Percentiles rank a stretch among this genome's conserved stretches.
These are phyloP conservation scores for Phytophthora cajani DNA, from an alignment of 352 stramenopile genomes.

Conservation along the genomic window DNA sequence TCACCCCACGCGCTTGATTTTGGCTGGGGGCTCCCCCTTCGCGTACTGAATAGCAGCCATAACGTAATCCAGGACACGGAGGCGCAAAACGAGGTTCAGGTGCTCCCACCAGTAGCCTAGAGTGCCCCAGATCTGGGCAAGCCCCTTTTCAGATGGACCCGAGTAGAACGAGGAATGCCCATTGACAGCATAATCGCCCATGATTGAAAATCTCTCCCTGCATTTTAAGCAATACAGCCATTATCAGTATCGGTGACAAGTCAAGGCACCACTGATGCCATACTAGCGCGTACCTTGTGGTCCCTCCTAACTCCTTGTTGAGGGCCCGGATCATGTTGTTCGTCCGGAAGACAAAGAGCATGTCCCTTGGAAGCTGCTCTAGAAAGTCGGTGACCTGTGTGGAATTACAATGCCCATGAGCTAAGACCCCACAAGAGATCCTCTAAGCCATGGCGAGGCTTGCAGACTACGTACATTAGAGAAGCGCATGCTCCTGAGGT, in stretches of 20 bases:
- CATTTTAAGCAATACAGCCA: conserved; percentile 11
- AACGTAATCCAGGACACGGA: conserved; percentile 66
- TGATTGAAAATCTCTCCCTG: conserved; percentile 80
- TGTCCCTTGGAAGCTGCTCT: conserved; percentile 86
- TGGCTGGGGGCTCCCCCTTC: conserved; percentile 36
- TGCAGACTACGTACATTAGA: conserved; percentile 55
- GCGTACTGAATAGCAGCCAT: conserved; percentile 51
- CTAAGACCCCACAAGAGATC: not conserved
- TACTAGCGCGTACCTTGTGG: conserved; percentile 50
- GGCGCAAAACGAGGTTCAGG: conserved; percentile 63
- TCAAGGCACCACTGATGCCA: not conserved
- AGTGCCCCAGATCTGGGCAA: conserved; percentile 25
- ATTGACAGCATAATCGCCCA: conserved; percentile 75
- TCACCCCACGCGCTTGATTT: conserved; percentile 51
- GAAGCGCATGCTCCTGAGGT: conserved; percentile 73
- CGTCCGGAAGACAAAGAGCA: conserved; percentile 92
- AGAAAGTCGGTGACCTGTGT: conserved; percentile 81
- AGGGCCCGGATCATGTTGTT: conserved; percentile 92
- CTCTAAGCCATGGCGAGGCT: not conserved
- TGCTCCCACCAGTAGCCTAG: conserved; percentile 73
- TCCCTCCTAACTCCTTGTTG: conserved; percentile 89
- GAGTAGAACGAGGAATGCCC: conserved; percentile 63
- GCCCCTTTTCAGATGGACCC: conserved; percentile 3
- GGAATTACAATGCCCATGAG: conserved; percentile 15
- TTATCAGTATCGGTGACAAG: not conserved